Evolutionary conservation across 2,329 filamentous ascomycete species (phyloP).

Genomic region (Trichophaea hybrida): DNA sequence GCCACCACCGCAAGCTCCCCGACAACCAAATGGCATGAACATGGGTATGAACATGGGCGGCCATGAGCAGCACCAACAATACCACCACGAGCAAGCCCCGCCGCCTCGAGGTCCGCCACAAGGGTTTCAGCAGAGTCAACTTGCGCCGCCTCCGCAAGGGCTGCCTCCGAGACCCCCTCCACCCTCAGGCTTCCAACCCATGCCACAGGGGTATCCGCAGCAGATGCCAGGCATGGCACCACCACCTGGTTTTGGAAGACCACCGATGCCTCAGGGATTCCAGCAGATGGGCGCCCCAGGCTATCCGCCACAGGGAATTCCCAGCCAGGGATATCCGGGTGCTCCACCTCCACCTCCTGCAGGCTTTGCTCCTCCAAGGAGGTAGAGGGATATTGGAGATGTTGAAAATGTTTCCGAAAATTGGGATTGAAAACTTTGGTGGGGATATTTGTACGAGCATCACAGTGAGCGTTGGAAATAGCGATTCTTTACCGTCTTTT

Average conservation of each 20-base stretch:
- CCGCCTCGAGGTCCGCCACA: conserved; percentile 25
- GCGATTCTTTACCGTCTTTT: no score
- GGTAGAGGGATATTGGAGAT: neutral
- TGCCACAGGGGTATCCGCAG: conserved; percentile 20
- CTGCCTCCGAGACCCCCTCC: conserved; percentile 26
- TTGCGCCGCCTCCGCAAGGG: conserved; percentile 23
- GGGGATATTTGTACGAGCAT: no score
- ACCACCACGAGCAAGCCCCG: conserved; percentile 14
- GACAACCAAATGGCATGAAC: conserved; percentile 13
- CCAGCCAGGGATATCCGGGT: conserved; percentile 41
- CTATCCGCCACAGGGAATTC: conserved; percentile 55
- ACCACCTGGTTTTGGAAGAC: conserved; percentile 1
- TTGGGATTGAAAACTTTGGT: no score
- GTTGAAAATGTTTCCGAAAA: no score
- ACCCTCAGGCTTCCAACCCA: conserved; percentile 23
- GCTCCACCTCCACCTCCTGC: conserved; percentile 30
- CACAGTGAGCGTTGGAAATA: no score
- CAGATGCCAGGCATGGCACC: conserved; percentile 25
- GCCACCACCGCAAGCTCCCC: conserved; percentile 16
- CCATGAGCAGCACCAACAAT: conserved; percentile 14
- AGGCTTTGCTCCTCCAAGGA: conserved; percentile 15
- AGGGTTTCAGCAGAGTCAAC: conserved; percentile 20
- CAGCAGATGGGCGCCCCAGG: conserved; percentile 37
- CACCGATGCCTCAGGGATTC: conserved; percentile 40
- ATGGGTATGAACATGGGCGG: conserved; percentile 26